Conservation (phyloP, 768 basidiomycete genomes). For the Termitomyces sp. region DNA sequence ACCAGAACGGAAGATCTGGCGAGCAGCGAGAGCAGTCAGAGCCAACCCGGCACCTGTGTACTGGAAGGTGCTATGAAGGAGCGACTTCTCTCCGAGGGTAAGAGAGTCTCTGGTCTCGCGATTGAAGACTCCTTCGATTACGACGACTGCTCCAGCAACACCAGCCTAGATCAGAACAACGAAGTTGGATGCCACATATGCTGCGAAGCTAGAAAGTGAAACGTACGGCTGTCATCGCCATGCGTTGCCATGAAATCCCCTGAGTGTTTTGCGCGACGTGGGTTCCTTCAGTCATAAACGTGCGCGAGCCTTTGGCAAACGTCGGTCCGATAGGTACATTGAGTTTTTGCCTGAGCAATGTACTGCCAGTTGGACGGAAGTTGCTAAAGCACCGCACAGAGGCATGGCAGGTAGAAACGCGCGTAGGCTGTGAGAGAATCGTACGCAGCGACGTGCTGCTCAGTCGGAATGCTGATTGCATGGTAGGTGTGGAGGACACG, state of each 20-base stretch:
- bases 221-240: conserved; percentile 51
- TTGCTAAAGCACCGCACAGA: conserved; percentile 20
- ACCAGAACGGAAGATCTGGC: conserved; percentile 70
- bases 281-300: conserved; percentile 43
- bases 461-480: conserved; percentile 9
- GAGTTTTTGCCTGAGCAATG: conserved; percentile 23
- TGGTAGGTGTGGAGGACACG: not conserved
- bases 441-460: conserved; percentile 8
- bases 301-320: conserved; percentile 34
- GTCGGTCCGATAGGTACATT: conserved; percentile 17
- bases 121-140: conserved; percentile 65
- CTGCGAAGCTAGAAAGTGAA: not conserved
- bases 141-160: conserved; percentile 67
- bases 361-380: conserved; percentile 25
- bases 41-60: conserved; percentile 81
- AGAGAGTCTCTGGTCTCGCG: conserved; percentile 74
- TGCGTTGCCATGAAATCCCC: conserved; percentile 30
- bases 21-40: conserved; percentile 75
- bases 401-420: not conserved
- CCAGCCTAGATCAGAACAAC: conserved; percentile 44
- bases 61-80: conserved; percentile 75
- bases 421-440: conserved; percentile 5
- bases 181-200: not conserved
- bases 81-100: conserved; percentile 56
- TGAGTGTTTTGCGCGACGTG: conserved; percentile 27